Conservation (phyloP, 2,329 filamentous ascomycete species). For the Sarocladium strictum region DNA sequence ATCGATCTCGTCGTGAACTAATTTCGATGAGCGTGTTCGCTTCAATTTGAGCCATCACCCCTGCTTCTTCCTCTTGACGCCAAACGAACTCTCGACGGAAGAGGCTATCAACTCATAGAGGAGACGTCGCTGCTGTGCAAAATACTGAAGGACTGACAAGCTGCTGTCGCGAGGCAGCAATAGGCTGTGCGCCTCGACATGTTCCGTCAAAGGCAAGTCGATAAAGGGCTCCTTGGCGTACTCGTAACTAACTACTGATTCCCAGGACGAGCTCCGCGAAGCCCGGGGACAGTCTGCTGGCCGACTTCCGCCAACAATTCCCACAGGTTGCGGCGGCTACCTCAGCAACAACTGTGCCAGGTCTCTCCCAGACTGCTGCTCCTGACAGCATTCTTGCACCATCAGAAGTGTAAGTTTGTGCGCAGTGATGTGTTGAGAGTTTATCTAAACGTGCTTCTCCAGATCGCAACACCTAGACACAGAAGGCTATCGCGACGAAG, state of each 20-base stretch:
- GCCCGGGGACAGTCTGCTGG: constrained; percentile 77
- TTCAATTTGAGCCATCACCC: background rate
- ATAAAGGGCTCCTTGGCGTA: background rate
- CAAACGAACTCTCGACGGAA: constrained; percentile 5
- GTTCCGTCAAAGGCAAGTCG: constrained; percentile 23
- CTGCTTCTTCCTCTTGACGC: background rate
- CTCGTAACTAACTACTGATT: constrained; percentile 9
- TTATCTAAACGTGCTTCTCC: background rate
- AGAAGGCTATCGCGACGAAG: constrained; percentile 56
- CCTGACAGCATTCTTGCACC: constrained; percentile 20
- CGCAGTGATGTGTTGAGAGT: no score
- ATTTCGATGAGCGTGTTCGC: background rate
- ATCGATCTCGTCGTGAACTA: background rate
- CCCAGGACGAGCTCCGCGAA: constrained; percentile 73
- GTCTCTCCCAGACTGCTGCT: constrained; percentile 21
- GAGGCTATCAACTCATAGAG: background rate
- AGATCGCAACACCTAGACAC: constrained; percentile 20
- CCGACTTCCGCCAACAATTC: constrained; percentile 78
- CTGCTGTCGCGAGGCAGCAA: constrained; percentile 2
- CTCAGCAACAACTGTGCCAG: background rate
- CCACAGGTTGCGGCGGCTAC: constrained; percentile 50
- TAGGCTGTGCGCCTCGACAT: constrained; percentile 16
- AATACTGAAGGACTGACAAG: background rate
- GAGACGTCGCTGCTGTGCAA: background rate
- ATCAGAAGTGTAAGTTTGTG: background rate